These are phyloP conservation scores for Cynanchum wilfordii DNA, from an alignment of 257 asterid species.

Conservation along the genomic window DNA sequence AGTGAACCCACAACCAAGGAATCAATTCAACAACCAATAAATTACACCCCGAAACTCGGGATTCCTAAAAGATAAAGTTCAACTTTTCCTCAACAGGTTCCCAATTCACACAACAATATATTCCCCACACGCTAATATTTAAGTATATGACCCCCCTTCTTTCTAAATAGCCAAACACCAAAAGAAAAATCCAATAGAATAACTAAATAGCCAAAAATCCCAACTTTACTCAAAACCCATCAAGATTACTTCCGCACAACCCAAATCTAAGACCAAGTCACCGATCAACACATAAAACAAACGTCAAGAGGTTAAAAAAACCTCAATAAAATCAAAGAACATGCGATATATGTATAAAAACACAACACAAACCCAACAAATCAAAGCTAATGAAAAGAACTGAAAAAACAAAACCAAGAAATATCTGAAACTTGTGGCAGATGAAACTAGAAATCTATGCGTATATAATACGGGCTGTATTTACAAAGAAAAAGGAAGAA, in stretches of 20 bases:
- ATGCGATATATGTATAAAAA: neutral
- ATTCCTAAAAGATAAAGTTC: constrained; percentile 11
- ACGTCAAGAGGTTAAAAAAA: neutral
- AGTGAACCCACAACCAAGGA: neutral
- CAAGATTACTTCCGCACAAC: constrained; percentile 25
- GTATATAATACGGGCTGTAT: neutral
- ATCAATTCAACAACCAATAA: neutral
- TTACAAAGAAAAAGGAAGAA: constrained; percentile 3
- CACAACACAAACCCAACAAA: constrained; percentile 1
- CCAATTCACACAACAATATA: constrained; percentile 20
- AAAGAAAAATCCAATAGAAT: constrained; percentile 16
- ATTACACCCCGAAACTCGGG: neutral
- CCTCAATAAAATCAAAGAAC: neutral
- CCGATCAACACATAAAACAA: constrained; percentile 21
- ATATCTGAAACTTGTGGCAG: constrained; percentile 9
- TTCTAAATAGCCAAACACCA: constrained; percentile 10
- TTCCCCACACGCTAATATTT: constrained; percentile 8
- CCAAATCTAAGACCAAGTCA: constrained; percentile 19
- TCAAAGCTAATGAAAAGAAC: neutral
- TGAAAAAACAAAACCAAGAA: neutral
- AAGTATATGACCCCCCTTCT: constrained; percentile 14
- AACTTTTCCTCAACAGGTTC: constrained; percentile 22
- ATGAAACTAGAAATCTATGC: constrained; percentile 2
- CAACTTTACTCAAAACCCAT: constrained; percentile 44
- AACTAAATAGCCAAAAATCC: constrained; percentile 27